These are phyloP conservation scores for Musa balbisiana DNA, from an alignment of 202 grass and related monocot species.

Conservation along the genomic window DNA sequence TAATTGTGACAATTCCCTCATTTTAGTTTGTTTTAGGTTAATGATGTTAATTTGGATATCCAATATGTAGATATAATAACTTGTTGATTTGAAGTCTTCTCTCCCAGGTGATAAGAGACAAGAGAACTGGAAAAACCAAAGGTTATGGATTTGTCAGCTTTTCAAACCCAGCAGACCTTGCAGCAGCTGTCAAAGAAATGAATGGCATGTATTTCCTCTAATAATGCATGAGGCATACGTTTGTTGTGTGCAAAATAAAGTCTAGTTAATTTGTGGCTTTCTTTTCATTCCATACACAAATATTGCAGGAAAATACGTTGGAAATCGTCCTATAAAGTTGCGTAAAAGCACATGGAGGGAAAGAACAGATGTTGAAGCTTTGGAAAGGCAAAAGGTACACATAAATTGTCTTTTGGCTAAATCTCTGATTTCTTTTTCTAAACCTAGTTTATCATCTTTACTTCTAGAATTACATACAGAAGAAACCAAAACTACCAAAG, in stretches of 20 bases:
- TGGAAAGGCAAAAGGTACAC: conserved; percentile 79
- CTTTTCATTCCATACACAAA: conserved; percentile 14
- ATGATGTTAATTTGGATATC: neutral
- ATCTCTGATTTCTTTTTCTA: conserved; percentile 9
- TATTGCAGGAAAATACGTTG: conserved; percentile 86
- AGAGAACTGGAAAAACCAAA: conserved; percentile 93
- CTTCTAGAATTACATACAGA: conserved; percentile 75
- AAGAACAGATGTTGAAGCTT: conserved; percentile 84
- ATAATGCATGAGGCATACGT: neutral
- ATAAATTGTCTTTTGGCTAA: conserved; percentile 5
- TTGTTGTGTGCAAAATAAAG: neutral
- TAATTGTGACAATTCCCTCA: neutral
- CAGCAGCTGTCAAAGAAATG: conserved; percentile 97
- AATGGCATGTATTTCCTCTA: conserved; percentile 47
- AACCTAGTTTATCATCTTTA: conserved; percentile 16
- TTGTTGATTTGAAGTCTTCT: conserved; percentile 5
- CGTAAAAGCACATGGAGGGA: conserved; percentile 99
- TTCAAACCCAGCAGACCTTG: conserved; percentile 87
- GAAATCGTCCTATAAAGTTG: conserved; percentile 95
- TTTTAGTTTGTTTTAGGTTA: neutral
- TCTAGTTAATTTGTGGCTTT: neutral
- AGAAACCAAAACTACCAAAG: conserved; percentile 84
- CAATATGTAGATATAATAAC: neutral
- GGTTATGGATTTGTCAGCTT: conserved; percentile 98
- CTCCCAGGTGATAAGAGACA: conserved; percentile 80